Evolutionary conservation across 108 stramenopile species (phyloP).

Genomic region (Bacterosira constricta): DNA sequence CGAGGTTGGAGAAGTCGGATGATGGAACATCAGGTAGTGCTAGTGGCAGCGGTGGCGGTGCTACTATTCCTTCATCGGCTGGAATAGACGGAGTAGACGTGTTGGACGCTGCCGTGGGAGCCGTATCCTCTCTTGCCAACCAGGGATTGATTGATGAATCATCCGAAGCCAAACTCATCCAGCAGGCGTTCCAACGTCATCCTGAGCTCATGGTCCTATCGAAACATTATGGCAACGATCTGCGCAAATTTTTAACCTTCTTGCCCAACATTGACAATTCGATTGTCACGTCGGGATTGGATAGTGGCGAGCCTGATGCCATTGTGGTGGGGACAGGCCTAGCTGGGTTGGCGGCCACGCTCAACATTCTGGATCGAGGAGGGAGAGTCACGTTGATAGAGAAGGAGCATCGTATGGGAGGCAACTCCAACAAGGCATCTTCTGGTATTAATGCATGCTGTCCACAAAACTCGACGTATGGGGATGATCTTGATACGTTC

Average conservation of each 20-base stretch:
- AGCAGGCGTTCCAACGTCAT: conserved; percentile 67
- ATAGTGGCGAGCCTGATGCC: conserved; percentile 74
- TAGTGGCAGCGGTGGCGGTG: background rate
- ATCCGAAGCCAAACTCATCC: conserved; percentile 69
- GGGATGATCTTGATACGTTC: conserved; percentile 75
- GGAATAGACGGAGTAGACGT: conserved; percentile 43
- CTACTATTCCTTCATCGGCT: background rate
- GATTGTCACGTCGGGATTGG: conserved; percentile 8
- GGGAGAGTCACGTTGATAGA: conserved; percentile 85
- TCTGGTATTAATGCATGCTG: conserved; percentile 92
- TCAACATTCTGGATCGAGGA: conserved; percentile 88
- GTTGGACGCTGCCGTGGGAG: conserved; percentile 75
- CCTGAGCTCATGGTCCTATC: conserved; percentile 75
- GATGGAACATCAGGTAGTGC: background rate
- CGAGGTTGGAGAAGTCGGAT: conserved; percentile 52
- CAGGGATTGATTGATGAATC: conserved; percentile 59
- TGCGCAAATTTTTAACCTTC: conserved; percentile 62
- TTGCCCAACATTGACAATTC: conserved; percentile 53
- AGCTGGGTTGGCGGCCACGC: conserved; percentile 84
- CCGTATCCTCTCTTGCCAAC: conserved; percentile 61
- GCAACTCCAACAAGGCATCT: conserved; percentile 94
- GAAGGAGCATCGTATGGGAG: conserved; percentile 88
- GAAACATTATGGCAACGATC: conserved; percentile 73
- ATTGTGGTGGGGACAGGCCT: conserved; percentile 91
- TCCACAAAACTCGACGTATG: conserved; percentile 64